phyloP scores from a whole-genome alignment of 2,329 filamentous ascomycete genomes.

The Botrytis galanthina region DNA sequence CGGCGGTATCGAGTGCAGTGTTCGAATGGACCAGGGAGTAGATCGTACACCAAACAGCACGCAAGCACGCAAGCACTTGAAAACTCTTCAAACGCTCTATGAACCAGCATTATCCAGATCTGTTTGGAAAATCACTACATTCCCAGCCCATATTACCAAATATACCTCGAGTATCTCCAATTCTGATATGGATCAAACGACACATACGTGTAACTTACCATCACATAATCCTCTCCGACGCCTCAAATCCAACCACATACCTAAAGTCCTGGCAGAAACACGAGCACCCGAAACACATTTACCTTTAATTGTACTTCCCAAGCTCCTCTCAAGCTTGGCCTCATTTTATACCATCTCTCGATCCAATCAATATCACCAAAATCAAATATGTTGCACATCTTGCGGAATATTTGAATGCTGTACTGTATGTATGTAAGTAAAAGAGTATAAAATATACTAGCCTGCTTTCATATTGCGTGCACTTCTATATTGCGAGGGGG shows the following conservation, averaged over 20 bases:
- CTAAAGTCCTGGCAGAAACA: not conserved
- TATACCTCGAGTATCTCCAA: not conserved
- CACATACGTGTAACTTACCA: not conserved
- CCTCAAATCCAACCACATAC: not conserved
- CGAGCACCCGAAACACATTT: not conserved
- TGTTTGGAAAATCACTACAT: not conserved
- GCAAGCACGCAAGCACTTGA: not conserved
- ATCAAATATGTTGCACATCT: not conserved
- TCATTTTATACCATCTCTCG: not conserved
- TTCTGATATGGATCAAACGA: not conserved
- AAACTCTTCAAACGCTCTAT: not conserved
- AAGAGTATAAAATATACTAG: not conserved
- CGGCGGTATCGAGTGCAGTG: not conserved
- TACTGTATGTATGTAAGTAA: not conserved
- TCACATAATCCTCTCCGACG: not conserved
- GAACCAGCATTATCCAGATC: not conserved
- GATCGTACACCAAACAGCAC: not conserved
- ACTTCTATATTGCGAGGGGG: not conserved
- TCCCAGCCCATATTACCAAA: not conserved
- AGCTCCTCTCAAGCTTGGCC: not conserved
- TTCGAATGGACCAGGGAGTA: not conserved
- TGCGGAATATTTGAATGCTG: conserved; percentile 5
- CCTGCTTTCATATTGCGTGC: not conserved
- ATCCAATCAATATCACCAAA: not conserved
- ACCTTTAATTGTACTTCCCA: not conserved